Evolutionary conservation across 306 rosid species (phyloP), one percentile per base, ranked within the genome.

Genomic region (Amphicarpaea edgeworthii): DNA sequence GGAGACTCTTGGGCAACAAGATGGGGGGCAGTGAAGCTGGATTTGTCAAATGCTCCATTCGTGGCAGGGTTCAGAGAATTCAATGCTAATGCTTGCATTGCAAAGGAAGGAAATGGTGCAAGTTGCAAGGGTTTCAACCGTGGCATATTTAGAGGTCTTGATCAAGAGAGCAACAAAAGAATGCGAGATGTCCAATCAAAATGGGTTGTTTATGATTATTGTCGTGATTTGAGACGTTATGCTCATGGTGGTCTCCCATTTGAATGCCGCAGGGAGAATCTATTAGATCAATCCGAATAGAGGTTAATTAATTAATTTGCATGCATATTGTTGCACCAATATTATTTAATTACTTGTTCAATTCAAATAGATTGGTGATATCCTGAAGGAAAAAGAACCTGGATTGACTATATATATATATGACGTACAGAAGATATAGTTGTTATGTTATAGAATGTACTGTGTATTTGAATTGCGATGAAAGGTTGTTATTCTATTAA

Each of bases 1-100:
- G 88, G 88, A 55, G 88, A 85, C 57, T 46, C 88, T 0, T 85
- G 88, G 88, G 88, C 88, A 37, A 85, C 88, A 40, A 81, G 88
- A 64, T 85, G 88, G 88, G 88, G 88, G 0, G 76, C 82, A 8
- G 88, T 85, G 43, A 85, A 85, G 59, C 61, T 85, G 0, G 88
- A 85, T 62, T 1, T 70, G 43, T 62, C 85, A 43, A 54, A 78
- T 15, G 88, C 88, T 28, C 88, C 88, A 6, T 85, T 85, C 14
- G 47, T 85, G 2, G 88, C 88, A 9, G 64, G 81, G 5, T 85
- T 85, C 83, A 73, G 20, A 8, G 30, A 81, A 42, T 85, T 77
- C 50, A 57, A 72, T 9, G 73, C 79, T 8, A 17, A 23, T 8
- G 81, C 88, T 16, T 81, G 88, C 72, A 23, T 72, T 51, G 69